A percentile compares a stretch with the other conserved stretches of the same genome.
phyloP scores from a whole-genome alignment of 176 grass and related monocot species.

The Phoenix roebelenii region DNA sequence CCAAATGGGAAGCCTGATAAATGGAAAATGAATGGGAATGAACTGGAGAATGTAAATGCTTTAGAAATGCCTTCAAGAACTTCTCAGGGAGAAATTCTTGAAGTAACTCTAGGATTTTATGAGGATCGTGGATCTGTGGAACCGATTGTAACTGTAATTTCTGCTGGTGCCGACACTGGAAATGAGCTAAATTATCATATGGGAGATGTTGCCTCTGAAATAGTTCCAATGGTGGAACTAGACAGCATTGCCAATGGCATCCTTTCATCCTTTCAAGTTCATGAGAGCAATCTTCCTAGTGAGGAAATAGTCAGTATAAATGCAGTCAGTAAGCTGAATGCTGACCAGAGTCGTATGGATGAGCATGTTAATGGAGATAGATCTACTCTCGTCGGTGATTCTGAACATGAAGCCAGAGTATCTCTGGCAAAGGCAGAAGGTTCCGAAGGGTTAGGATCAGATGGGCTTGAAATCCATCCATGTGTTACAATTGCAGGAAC shows the following conservation, averaged over 20 bases:
- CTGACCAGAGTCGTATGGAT: too few species aligned
- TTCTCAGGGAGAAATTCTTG: constrained; percentile 12
- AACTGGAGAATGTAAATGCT: constrained; percentile 26
- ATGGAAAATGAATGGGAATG: constrained; percentile 4
- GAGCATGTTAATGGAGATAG: not conserved
- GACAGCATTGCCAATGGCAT: too few species aligned
- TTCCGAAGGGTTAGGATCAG: not conserved
- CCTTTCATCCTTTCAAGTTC: too few species aligned
- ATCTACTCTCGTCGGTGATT: constrained; percentile 4
- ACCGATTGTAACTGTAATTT: constrained; percentile 11
- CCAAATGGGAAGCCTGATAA: constrained; percentile 15
- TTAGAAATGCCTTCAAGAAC: constrained; percentile 8
- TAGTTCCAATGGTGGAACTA: constrained; percentile 2
- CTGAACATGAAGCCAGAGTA: not conserved
- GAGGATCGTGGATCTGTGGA: constrained; percentile 15
- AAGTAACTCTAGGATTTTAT: constrained; percentile 17
- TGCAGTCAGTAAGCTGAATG: too few species aligned
- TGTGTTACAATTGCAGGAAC: not conserved
- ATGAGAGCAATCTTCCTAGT: too few species aligned
- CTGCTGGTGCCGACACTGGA: constrained; percentile 20
- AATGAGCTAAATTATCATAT: constrained; percentile 9
- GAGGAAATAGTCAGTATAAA: too few species aligned
- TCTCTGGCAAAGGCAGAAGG: not conserved
- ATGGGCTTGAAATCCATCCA: not conserved
- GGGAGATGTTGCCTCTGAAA: constrained; percentile 9